Evolutionary conservation across 1,284 basidiomycete genomes (phyloP).

Genomic region (Heterobasidion irregulare): DNA sequence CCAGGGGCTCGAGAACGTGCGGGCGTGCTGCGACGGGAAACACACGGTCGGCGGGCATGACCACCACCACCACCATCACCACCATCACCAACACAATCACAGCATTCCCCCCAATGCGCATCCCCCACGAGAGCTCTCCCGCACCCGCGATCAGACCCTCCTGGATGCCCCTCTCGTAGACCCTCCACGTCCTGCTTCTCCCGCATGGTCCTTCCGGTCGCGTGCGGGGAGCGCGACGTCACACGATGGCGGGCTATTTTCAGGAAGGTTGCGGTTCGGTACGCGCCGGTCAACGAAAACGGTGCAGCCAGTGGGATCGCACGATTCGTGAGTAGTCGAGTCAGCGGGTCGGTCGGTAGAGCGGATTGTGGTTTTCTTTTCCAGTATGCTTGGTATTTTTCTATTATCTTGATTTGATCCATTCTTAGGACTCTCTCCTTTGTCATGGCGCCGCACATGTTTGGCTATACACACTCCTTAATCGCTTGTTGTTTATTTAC

Average conservation of each 20-base stretch:
- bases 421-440: not conserved
- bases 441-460: constrained; percentile 15
- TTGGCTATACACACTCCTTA: constrained; percentile 14
- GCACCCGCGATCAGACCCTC: constrained; percentile 21
- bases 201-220: constrained; percentile 77
- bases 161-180: constrained; percentile 40
- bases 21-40: constrained; percentile 89
- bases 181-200: constrained; percentile 58
- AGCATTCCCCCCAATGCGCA: constrained; percentile 15
- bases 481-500: constrained; percentile 12
- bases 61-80: constrained; percentile 52
- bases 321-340: not conserved
- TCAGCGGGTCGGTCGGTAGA: not conserved
- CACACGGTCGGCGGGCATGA: constrained; percentile 71
- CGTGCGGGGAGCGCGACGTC: constrained; percentile 62
- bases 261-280: constrained; percentile 46
- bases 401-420: not conserved
- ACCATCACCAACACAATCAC: constrained; percentile 36
- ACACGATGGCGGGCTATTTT: constrained; percentile 59
- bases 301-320: constrained; percentile 9
- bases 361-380: not conserved
- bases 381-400: not conserved
- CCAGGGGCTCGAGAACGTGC: constrained; percentile 91
- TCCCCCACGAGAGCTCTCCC: constrained; percentile 9
- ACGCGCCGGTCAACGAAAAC: constrained; percentile 57